Evolutionary conservation across 306 rosid species (phyloP), one percentile per base, ranked within the genome.

Genomic region (Pachyrhizus erosus): DNA sequence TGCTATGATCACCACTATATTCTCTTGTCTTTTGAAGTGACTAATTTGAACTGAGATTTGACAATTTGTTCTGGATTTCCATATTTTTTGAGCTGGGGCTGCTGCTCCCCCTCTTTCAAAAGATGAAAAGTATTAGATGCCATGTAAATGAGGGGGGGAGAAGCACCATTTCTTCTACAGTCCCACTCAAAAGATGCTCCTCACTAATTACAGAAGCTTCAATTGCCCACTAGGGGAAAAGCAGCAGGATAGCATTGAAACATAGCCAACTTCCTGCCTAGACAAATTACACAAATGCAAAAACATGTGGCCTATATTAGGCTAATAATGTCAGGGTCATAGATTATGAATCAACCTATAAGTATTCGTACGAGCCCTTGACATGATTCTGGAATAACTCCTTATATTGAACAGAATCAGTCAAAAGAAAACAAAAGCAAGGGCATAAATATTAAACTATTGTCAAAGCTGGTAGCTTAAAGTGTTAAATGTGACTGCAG

Each of bases 401-500:
- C 58, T 45, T 43, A 8, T 61, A 45, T 51, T 37, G 77, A 65
- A 73, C 72, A 86, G 83, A 85, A 84, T 81, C 73, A 82, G 87
- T 89, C 86, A 84, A 88, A 89, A 87, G 73, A 86, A 87, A 83
- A 80, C 75, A 40, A 88, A 85, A 72, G 72, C 62, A 73, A 73
- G 84, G 74, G 86, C 85, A 84, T 84, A 84, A 75, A 69, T 40
- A 74, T 70, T 85, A 88, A 87, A 87, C 78, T 83, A 79, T 40
- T 84, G 83, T 39, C 69, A 75, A 69, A 86, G 81, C 55, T 46
- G 88, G 90, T 89, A 81, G 88, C 91, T 91, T 89, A 89, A 86
- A 92, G 97, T 80, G 76, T 39, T 82, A 80, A 88, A 88, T 82
- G 85, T 87, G 97, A 91, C 88, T 23, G 76, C 70, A 84, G 90